Base-by-base conservation (phyloP, 768 basidiomycete species). In the Pleurotus pulmonarius region DNA sequence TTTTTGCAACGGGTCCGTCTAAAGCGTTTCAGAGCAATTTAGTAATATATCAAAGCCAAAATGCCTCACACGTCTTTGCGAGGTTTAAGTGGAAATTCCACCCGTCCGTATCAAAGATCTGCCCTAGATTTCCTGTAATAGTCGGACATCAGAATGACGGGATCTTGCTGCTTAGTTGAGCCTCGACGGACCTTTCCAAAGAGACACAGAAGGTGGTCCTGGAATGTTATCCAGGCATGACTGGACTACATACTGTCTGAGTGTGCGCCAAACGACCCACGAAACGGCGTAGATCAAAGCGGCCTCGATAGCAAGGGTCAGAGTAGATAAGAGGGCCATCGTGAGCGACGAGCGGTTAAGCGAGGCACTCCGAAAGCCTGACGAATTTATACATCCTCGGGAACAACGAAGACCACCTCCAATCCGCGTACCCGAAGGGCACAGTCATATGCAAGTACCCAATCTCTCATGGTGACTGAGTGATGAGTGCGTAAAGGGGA, bases 1-100 rank as follows among this genome's bases (percentile, higher is more conserved):
- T 60, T 48, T 62, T 62, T 2, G 71, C 58, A 5, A 75, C 67
- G 5, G 66, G 60, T 8, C 72, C 72, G 61, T 70, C 72, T 74
- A 22, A 6, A 34, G 29, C 29, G 9, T 34, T 11, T 34, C 9
- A 34, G 29, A 34, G 29, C 8, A 34, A 8, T 34, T 34, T 34
- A 34, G 7, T 34, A 34, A 8, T 34, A 34, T 34, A 34, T 34
- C 9, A 34, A 34, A 34, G 9, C 3, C 29, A 34, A 9, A 11
- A 9, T 34, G 29, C 29, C 65, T 60, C 58, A 71, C 74, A 80
- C 26, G 63, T 69, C 46, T 64, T 52, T 5, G 67, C 60, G 25
- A 78, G 63, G 11, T 64, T 60, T 13, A 63, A 56, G 56, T 79
- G 73, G 56, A 70, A 79, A 4, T 64, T 65, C 74, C 72, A 76